Base-by-base conservation (phyloP, 2,329 filamentous ascomycete genomes). In the Fonsecaea pugnacius region DNA sequence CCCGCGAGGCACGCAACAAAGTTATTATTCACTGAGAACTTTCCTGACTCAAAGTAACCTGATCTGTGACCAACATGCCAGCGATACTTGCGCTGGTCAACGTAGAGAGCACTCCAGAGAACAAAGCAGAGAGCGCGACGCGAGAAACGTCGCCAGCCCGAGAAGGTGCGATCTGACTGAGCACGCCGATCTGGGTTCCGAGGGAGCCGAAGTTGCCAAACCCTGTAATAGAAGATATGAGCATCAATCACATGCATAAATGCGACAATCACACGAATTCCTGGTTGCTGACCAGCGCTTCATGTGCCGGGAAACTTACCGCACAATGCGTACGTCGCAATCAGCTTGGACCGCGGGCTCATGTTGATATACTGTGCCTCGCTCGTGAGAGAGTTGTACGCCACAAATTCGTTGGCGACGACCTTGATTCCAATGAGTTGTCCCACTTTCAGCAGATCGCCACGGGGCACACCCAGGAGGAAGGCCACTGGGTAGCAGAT, bases 181-280 rank as follows among this genome's bases (percentile, higher is more conserved):
- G 83, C 64, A 96, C 91, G 80, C 92, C 92, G 66, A 96, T 95
- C 78, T 96, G 92, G 62, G 92, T 94, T 75, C 92, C 92, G 54
- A 96, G 84, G 33, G 91, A 94, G 60, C 90, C 90, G 70, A 96
- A 89, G 80, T 96, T 96, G 67, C 91, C 92, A 75, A 92, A 92
- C 30, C 87, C 87, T 69, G 10, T n/a, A 18, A 16, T 33, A 12
- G 21, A 27, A 1, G 35, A 62, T 30, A 30, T 62, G n/a, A 63
- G 54, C 18, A 58, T 48, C 43, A 21, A 14, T 9, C 12, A 7
- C 43, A 27, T 14, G 5, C 1, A 48, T 18, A 12, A 16, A 48
- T 12, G 9, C 10, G 18, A 12, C 8, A 24, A 14, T 48, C n/a
- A 43, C n/a, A 21, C 40, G 6, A 43, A 18, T 43, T n/a, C 43